These are phyloP conservation scores for Perilla frutescens DNA, from an alignment of 257 asterid species.

Conservation along the genomic window DNA sequence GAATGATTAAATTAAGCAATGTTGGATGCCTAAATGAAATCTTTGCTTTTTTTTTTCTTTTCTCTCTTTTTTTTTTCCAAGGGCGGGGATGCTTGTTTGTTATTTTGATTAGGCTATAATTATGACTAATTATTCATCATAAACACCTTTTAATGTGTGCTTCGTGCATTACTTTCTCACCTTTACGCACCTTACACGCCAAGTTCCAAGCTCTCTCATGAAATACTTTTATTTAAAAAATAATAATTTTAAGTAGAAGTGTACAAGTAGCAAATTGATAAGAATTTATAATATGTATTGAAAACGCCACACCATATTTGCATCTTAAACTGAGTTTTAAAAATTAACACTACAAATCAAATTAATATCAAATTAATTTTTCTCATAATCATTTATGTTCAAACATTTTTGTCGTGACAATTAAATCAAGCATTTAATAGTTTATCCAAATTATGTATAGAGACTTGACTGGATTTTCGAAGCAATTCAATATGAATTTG, in stretches of 20 bases:
- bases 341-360: too few species aligned
- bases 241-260: background rate
- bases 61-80: background rate
- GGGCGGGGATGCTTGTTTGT: constrained; percentile 23
- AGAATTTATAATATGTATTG: too few species aligned
- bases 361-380: too few species aligned
- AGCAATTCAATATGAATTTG: background rate
- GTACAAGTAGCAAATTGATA: background rate
- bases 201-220: constrained; percentile 20
- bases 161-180: constrained; percentile 18
- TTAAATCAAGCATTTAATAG: too few species aligned
- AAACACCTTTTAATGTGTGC: constrained; percentile 30
- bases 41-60: constrained; percentile 24
- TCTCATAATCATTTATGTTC: too few species aligned
- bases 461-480: background rate
- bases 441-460: background rate
- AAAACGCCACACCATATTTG: too few species aligned
- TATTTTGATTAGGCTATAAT: constrained; percentile 34
- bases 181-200: constrained; percentile 40
- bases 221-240: background rate
- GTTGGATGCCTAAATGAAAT: constrained; percentile 34
- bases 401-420: background rate
- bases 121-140: constrained; percentile 40
- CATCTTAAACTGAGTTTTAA: too few species aligned
- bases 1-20: constrained; percentile 25